Evolutionary conservation across 2,329 filamentous ascomycete species (phyloP).

Genomic region (Pyrenochaeta sp.): DNA sequence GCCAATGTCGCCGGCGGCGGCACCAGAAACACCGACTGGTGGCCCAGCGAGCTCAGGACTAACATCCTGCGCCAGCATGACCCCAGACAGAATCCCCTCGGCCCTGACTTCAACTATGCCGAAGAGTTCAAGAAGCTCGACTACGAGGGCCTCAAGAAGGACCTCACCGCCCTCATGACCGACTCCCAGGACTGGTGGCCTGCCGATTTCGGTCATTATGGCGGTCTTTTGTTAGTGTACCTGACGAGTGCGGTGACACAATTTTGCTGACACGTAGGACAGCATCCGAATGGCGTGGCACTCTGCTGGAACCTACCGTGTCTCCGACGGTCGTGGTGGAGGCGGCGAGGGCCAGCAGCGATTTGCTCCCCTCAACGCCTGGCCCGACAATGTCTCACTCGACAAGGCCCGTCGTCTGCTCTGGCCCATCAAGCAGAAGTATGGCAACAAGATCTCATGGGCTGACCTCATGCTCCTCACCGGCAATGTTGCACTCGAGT

Average conservation of each 20-base stretch:
- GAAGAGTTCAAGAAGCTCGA: slow-evolving; percentile 75
- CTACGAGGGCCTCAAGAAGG: slow-evolving; percentile 76
- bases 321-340: slow-evolving; percentile 76
- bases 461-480: slow-evolving; percentile 75
- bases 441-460: slow-evolving; percentile 83
- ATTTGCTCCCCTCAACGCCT: slow-evolving; percentile 81
- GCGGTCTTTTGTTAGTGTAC: slow-evolving; percentile 67
- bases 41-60: slow-evolving; percentile 72
- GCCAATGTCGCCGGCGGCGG: slow-evolving; percentile 63
- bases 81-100: slow-evolving; percentile 67
- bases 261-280: slow-evolving; percentile 8
- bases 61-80: slow-evolving; percentile 78
- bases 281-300: slow-evolving; percentile 81
- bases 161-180: slow-evolving; percentile 74
- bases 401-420: slow-evolving; percentile 82
- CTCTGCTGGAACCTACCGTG: slow-evolving; percentile 79
- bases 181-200: slow-evolving; percentile 84
- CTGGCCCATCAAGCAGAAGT: slow-evolving; percentile 86
- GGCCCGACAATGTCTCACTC: slow-evolving; percentile 79
- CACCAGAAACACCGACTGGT: slow-evolving; percentile 75
- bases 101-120: slow-evolving; percentile 73
- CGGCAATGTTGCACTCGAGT: slow-evolving; percentile 79
- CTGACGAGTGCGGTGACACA: background rate
- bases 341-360: slow-evolving; percentile 78
- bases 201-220: slow-evolving; percentile 82